Evolutionary conservation across 2,329 filamentous ascomycete species (phyloP).

Genomic region (Cytospora paraplurivora): DNA sequence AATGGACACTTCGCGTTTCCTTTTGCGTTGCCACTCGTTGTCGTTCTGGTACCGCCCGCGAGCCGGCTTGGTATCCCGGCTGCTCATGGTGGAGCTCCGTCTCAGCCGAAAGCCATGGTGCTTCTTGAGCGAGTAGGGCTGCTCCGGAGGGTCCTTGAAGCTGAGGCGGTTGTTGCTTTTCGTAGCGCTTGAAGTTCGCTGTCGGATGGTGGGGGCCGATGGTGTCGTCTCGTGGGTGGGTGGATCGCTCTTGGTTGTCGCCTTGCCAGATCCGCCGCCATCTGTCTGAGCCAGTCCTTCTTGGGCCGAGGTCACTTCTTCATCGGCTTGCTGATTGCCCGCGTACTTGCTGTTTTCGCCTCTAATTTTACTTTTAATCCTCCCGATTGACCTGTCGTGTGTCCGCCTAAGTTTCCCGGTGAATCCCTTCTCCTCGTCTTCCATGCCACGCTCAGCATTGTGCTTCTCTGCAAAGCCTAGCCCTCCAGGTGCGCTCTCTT

Average conservation of each 20-base stretch:
- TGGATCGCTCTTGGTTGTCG: neutral
- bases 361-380: constrained; percentile 36
- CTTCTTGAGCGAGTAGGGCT: constrained; percentile 15
- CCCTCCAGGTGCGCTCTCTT: constrained; percentile 46
- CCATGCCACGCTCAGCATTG: constrained; percentile 27
- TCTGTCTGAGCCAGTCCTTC: neutral
- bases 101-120: neutral
- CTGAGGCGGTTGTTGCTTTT: constrained; percentile 12
- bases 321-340: neutral
- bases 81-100: constrained; percentile 7
- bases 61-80: neutral
- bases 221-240: neutral
- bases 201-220: neutral
- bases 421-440: constrained; percentile 33
- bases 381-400: constrained; percentile 38
- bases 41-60: constrained; percentile 6
- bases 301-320: constrained; percentile 3
- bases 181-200: neutral
- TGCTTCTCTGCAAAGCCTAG: constrained; percentile 33
- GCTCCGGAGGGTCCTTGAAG: constrained; percentile 16
- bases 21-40: constrained; percentile 20
- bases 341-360: constrained; percentile 22
- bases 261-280: neutral
- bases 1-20: constrained; percentile 35
- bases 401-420: constrained; percentile 34